A percentile compares a stretch with the other conserved stretches of the same genome.
Evolutionary conservation across 352 stramenopile genomes (phyloP).

Genomic region (Globisporangium paddicum): DNA sequence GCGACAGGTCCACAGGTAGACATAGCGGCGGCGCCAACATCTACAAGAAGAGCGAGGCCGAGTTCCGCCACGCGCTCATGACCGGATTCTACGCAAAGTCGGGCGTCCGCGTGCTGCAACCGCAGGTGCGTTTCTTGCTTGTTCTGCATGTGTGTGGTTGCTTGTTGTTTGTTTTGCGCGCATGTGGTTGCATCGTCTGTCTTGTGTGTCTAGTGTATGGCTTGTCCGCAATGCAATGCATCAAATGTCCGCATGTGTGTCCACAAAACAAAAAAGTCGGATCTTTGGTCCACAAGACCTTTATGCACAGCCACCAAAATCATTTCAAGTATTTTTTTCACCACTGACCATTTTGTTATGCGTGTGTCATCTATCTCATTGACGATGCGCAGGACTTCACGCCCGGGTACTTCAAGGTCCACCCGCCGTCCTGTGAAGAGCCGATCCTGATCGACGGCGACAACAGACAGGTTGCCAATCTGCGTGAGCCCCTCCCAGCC

Average conservation of each 20-base stretch:
- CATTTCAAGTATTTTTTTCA: too few species aligned
- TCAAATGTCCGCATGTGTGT: not conserved
- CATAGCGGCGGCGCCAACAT: not conserved
- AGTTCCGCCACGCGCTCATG: slow-evolving; percentile 37
- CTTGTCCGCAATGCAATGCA: slow-evolving; percentile 1
- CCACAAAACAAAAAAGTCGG: not conserved
- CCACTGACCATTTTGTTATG: slow-evolving; percentile 5
- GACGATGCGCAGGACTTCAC: slow-evolving; percentile 18
- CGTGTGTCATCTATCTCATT: not conserved
- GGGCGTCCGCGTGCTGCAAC: slow-evolving; percentile 26
- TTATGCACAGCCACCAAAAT: not conserved
- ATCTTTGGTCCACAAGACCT: not conserved
- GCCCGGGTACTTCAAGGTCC: slow-evolving; percentile 25
- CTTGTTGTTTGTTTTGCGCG: not conserved
- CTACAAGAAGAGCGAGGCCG: slow-evolving; percentile 36
- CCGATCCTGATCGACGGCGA: slow-evolving; percentile 13
- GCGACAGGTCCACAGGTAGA: not conserved
- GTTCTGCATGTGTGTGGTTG: not conserved
- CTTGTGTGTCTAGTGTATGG: not conserved
- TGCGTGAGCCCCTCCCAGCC: slow-evolving; percentile 50
- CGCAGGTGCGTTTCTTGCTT: slow-evolving; percentile 9
- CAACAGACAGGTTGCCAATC: slow-evolving; percentile 9
- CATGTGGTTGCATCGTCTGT: not conserved
- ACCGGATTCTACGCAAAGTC: slow-evolving; percentile 30
- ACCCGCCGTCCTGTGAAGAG: slow-evolving; percentile 11